phyloP scores from a whole-genome alignment of 441 rosid genomes.

The Brassica hybrid region DNA sequence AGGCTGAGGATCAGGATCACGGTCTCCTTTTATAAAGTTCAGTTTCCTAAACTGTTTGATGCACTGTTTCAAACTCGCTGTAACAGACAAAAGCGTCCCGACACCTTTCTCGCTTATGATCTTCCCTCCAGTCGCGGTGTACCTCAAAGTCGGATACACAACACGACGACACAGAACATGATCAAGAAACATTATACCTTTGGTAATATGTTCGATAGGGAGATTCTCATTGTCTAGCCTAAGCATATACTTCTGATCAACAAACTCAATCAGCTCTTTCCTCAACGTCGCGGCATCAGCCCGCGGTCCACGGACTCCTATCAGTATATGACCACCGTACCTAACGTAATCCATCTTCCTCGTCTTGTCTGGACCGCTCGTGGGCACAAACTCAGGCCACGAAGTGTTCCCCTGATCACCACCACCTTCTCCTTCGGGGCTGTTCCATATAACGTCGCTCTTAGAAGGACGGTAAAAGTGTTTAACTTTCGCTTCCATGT shows the following conservation, averaged over 20 bases:
- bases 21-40: conserved; percentile 83
- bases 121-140: conserved; percentile 96
- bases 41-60: conserved; percentile 90
- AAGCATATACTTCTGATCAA: conserved; percentile 59
- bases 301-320: conserved; percentile 92
- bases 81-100: conserved; percentile 89
- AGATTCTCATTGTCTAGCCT: conserved; percentile 91
- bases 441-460: conserved; percentile 64
- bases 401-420: conserved; percentile 94
- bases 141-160: conserved; percentile 92
- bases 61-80: conserved; percentile 93
- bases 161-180: conserved; percentile 94
- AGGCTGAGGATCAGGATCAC: conserved; percentile 97
- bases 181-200: conserved; percentile 98
- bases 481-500: conserved; percentile 87
- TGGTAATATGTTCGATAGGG: conserved; percentile 91
- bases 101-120: conserved; percentile 97
- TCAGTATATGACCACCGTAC: conserved; percentile 89
- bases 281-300: conserved; percentile 95
- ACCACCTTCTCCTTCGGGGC: conserved; percentile 52
- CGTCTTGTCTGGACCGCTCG: conserved; percentile 96
- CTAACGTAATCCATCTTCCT: conserved; percentile 88
- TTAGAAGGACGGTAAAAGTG: conserved; percentile 59
- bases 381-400: conserved; percentile 98
- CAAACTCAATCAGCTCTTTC: conserved; percentile 74